Percentiles rank a stretch among this genome's conserved stretches.
Evolutionary conservation across 305 asterid species (phyloP).

Genomic region (Lippia alba): DNA sequence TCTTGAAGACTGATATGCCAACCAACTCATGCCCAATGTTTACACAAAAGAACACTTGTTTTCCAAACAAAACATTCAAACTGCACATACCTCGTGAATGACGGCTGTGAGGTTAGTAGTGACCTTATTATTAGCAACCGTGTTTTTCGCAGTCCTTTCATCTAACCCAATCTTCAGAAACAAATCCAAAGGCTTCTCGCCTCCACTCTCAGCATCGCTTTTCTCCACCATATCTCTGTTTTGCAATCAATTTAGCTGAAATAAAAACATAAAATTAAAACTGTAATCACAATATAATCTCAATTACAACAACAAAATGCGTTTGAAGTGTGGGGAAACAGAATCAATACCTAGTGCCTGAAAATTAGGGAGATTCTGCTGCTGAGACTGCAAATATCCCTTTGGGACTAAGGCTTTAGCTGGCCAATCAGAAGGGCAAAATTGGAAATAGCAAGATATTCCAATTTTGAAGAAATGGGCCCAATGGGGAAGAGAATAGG

Average conservation of each 20-base stretch:
- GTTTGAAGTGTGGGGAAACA: background rate
- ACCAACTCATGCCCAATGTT: conserved; percentile 2
- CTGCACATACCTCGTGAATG: conserved; percentile 73
- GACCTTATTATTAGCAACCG: conserved; percentile 85
- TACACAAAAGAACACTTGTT: background rate
- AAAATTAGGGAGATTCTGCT: background rate
- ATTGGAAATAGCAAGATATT: background rate
- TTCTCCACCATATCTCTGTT: conserved; percentile 47
- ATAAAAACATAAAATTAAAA: background rate
- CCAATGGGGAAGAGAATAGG: background rate
- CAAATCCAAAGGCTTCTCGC: conserved; percentile 57
- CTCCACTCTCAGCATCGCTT: conserved; percentile 45
- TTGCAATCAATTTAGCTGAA: conserved; percentile 4
- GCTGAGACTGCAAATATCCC: background rate
- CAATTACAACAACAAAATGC: background rate
- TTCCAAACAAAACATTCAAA: background rate
- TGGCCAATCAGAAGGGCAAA: conserved; percentile 6
- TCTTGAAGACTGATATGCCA: background rate
- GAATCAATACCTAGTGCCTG: conserved; percentile 20
- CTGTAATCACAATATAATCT: background rate
- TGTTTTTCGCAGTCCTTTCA: conserved; percentile 83
- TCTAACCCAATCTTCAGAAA: conserved; percentile 83
- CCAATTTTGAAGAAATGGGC: conserved; percentile 6
- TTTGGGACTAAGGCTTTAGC: conserved; percentile 3
- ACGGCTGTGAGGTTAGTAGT: conserved; percentile 77